phyloP scores from a whole-genome alignment of 2,329 filamentous ascomycete species.

The Onygenales sp. region DNA sequence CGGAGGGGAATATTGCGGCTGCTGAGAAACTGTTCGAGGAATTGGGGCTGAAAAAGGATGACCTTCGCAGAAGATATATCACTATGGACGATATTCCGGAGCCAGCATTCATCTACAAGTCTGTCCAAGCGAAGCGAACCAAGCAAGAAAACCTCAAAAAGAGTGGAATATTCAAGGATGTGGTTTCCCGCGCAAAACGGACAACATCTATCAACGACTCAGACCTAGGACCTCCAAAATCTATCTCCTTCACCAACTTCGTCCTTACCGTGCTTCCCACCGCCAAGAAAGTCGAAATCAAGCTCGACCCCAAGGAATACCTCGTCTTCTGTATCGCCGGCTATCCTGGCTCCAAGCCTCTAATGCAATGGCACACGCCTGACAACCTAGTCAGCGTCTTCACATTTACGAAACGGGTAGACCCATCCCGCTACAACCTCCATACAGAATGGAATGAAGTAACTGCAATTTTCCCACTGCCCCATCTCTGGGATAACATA shows the following conservation, averaged over 20 bases:
- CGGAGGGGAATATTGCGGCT: neutral
- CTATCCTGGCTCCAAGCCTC: neutral
- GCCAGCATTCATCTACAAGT: neutral
- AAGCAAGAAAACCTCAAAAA: neutral
- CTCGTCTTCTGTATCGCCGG: neutral
- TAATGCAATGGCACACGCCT: conserved; percentile 1
- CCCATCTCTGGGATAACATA: neutral
- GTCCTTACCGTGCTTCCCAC: neutral
- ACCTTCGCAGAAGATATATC: neutral
- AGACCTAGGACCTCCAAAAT: neutral
- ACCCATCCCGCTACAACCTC: neutral
- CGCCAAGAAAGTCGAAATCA: neutral
- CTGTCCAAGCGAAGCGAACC: neutral
- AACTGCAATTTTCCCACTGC: neutral
- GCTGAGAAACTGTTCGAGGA: conserved; percentile 1
- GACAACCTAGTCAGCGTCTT: neutral
- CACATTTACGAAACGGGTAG: neutral
- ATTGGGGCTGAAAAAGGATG: neutral
- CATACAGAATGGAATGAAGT: neutral
- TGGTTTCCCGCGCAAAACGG: neutral
- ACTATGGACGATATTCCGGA: neutral
- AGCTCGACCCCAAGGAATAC: neutral
- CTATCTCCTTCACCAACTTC: neutral
- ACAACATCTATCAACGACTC: neutral
- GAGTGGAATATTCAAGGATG: neutral